These are phyloP conservation scores for Juglanconis oblonga DNA, from an alignment of 2,329 filamentous ascomycete genomes.

Conservation along the genomic window DNA sequence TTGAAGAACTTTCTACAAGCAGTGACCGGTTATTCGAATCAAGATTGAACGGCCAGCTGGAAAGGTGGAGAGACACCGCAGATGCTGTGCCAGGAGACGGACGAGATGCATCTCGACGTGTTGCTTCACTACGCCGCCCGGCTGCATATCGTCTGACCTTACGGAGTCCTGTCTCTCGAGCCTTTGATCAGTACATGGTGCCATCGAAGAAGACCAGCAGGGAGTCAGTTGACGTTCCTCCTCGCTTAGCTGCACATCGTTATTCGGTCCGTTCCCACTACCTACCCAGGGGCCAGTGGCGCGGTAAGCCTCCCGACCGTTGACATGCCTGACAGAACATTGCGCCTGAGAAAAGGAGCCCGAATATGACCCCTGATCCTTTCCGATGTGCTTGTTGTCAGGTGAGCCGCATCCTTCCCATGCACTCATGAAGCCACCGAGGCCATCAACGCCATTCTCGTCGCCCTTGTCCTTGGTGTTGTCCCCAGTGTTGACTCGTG, in stretches of 20 bases:
- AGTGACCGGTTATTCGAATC: too few relatives aligned
- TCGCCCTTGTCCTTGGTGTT: too few relatives aligned
- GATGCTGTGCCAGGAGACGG: neutral
- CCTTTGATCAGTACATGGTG: too few relatives aligned
- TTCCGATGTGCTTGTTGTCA: neutral
- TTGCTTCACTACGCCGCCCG: too few relatives aligned
- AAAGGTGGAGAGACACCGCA: neutral
- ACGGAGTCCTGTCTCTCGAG: too few relatives aligned
- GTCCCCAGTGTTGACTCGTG: too few relatives aligned
- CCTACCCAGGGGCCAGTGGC: neutral
- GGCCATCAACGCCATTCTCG: neutral
- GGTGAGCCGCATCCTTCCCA: neutral
- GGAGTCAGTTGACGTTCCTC: neutral
- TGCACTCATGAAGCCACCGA: slow-evolving; percentile 6
- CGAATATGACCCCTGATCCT: neutral
- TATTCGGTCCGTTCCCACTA: neutral
- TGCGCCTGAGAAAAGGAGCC: too few relatives aligned
- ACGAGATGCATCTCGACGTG: too few relatives aligned
- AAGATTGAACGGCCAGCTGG: neutral
- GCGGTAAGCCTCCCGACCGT: neutral
- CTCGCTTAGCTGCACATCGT: neutral
- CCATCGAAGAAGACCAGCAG: neutral
- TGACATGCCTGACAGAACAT: neutral
- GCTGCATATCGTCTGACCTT: too few relatives aligned
- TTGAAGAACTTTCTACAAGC: too few relatives aligned